These are phyloP conservation scores for Pleurostoma richardsiae DNA, from an alignment of 2,329 filamentous ascomycete genomes.

Conservation along the genomic window DNA sequence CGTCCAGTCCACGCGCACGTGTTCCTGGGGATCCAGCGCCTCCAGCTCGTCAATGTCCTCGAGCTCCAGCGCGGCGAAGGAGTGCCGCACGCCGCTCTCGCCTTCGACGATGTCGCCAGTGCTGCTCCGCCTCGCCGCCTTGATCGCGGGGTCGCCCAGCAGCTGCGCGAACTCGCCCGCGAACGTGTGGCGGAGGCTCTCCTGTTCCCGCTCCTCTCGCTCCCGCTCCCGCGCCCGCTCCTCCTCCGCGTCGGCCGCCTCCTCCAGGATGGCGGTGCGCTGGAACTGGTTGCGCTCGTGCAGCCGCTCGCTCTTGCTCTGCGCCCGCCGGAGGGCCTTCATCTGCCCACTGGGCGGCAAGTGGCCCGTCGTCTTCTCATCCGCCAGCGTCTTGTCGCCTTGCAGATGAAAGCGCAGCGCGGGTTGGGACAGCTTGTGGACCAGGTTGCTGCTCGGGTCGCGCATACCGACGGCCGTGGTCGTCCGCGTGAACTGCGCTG, in stretches of 20 bases:
- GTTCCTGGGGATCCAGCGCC: constrained; percentile 21
- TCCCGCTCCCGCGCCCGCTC: constrained; percentile 5
- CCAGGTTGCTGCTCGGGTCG: constrained; percentile 18
- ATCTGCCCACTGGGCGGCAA: constrained; percentile 23
- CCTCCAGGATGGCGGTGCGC: constrained; percentile 27
- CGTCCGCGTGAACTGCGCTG: constrained; percentile 48
- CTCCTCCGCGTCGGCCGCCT: constrained; percentile 26
- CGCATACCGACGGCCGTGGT: constrained; percentile 38
- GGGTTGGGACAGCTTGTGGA: constrained; percentile 37
- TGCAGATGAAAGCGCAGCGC: constrained; percentile 35
- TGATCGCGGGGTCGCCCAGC: constrained; percentile 7
- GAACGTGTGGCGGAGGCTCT: constrained; percentile 24
- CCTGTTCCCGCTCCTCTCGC: constrained; percentile 16
- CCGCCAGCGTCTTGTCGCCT: constrained; percentile 16
- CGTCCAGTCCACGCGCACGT: constrained; percentile 50
- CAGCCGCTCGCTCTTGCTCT: constrained; percentile 29
- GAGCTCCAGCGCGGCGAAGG: constrained; percentile 4
- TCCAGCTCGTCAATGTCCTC: constrained; percentile 3
- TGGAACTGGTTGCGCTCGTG: constrained; percentile 40
- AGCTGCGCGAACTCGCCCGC: constrained; percentile 13
- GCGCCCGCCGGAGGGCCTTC: constrained; percentile 28
- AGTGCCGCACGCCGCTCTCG: constrained; percentile 11
- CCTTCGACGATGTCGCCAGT: constrained; percentile 24
- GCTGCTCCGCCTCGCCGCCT: constrained; percentile 28
- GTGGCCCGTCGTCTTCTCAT: constrained; percentile 16